Evolutionary conservation across 495 filamentous ascomycete species (phyloP).

Genomic region (Hyaloscypha bicolor): DNA sequence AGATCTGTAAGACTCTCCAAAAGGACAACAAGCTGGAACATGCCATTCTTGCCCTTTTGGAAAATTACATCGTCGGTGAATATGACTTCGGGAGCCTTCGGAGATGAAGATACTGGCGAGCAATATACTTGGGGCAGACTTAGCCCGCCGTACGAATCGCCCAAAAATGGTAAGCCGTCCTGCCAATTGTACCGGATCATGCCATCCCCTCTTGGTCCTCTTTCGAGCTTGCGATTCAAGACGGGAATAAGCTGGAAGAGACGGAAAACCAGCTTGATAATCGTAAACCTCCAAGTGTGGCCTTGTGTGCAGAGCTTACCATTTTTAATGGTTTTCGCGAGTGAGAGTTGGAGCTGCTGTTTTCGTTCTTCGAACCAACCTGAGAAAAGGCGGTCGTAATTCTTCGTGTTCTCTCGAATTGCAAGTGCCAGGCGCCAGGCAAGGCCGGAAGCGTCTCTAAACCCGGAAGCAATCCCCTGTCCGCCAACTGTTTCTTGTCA

Average conservation of each 20-base stretch:
- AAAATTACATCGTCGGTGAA: constrained; percentile 30
- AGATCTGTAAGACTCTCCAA: background rate
- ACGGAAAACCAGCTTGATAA: constrained; percentile 39
- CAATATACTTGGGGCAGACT: constrained; percentile 8
- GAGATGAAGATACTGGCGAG: background rate
- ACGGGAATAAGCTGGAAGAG: constrained; percentile 22
- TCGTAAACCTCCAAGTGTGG: constrained; percentile 33
- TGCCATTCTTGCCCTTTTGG: constrained; percentile 9
- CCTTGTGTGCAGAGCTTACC: constrained; percentile 39
- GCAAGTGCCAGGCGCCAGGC: constrained; percentile 47
- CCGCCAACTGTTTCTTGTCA: constrained; percentile 40
- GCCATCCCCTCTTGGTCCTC: constrained; percentile 34
- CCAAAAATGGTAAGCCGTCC: background rate
- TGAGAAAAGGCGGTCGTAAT: constrained; percentile 31
- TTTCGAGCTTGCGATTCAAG: constrained; percentile 34
- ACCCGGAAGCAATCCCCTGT: constrained; percentile 50
- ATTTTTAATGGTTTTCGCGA: constrained; percentile 40
- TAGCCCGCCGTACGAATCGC: constrained; percentile 36
- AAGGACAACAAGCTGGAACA: constrained; percentile 25
- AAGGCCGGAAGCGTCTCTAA: constrained; percentile 39
- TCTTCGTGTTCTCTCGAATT: constrained; percentile 32
- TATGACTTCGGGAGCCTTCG: constrained; percentile 28
- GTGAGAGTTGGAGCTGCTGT: constrained; percentile 42
- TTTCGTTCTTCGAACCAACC: constrained; percentile 45
- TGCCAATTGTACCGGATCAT: constrained; percentile 30